These are phyloP conservation scores for Paraphoma sp. DNA, from an alignment of 2,329 filamentous ascomycete species.

Conservation along the genomic window DNA sequence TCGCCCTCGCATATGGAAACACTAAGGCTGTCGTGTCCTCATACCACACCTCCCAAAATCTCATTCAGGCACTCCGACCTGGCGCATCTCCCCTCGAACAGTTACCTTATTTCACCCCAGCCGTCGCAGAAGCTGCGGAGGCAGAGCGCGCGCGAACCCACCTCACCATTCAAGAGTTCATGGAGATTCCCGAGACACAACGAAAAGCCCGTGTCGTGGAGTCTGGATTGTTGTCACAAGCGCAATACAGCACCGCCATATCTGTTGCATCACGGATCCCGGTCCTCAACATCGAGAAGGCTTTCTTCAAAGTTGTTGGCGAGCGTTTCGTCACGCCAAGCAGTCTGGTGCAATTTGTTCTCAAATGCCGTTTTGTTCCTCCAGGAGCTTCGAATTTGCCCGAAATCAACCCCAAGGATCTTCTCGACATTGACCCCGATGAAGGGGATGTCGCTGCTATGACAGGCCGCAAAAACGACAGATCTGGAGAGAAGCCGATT, in stretches of 20 bases:
- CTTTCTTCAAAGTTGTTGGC: conserved; percentile 98
- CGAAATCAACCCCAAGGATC: conserved; percentile 75
- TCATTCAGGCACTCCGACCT: conserved; percentile 89
- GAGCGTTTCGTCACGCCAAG: conserved; percentile 92
- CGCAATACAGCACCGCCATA: conserved; percentile 78
- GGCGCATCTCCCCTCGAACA: conserved; percentile 87
- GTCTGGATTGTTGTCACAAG: conserved; percentile 72
- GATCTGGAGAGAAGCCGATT: conserved; percentile 68
- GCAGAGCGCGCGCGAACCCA: conserved; percentile 69
- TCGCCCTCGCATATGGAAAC: conserved; percentile 85
- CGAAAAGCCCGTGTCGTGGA: conserved; percentile 75
- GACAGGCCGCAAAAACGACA: conserved; percentile 74
- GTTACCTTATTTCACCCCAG: conserved; percentile 82
- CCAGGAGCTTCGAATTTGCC: conserved; percentile 81
- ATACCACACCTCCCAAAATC: conserved; percentile 80
- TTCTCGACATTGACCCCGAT: conserved; percentile 89
- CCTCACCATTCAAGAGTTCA: conserved; percentile 83
- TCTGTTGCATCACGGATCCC: conserved; percentile 84
- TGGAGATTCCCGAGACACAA: conserved; percentile 79
- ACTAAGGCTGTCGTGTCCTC: conserved; percentile 82
- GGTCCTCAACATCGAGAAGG: conserved; percentile 82
- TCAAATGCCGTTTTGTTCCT: conserved; percentile 93
- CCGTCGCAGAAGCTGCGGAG: conserved; percentile 69
- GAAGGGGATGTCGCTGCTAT: conserved; percentile 91
- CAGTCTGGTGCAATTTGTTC: conserved; percentile 89